Base-by-base conservation (phyloP, 257 asterid species). In the Nicotiana noctiflora region DNA sequence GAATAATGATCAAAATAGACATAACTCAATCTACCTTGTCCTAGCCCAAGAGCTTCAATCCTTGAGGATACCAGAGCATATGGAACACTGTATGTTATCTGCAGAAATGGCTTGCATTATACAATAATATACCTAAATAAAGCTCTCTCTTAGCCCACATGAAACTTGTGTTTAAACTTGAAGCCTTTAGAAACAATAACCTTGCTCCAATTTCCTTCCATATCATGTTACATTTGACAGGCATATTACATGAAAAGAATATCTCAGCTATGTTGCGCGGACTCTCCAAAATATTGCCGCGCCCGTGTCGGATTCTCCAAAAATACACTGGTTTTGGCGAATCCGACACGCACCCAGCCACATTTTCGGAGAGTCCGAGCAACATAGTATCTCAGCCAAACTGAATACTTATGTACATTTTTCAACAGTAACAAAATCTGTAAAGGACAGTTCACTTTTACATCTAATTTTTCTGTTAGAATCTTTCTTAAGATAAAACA, bases 51-150 rank as follows among this genome's bases (percentile, higher is more conserved):
- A 80, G 92, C 89, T 86, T 94, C 96, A 81, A 92, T 91, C 21
- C 91, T 93, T 34, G 96, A 81, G 51, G 97, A 86, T 60, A 94
- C 86, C 93, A 92, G 83, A 84, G 98, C 97, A 88, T 94, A 92
- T 31, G 98, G 98, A 66, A 94, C 96, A 86, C 97, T 94, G 80
- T 94, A 92, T 32, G 97, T 92, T 80, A 92, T 83, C 97, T 92
- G 92, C 91, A 85, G 81, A 79, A 83, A 70, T 77, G 44, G 53
- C 79, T 66, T 46, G 57, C 75, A 79, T 31, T 74, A 74, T 49
- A 74, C 79, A 74, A 27, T 74, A 25, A 49, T 49, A 25, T 49
- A 49, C 25, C 57, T 49, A 74, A 49, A 74, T 74, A 74, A 49
- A 74, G 61, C 79, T 74, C 62, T 23, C 60, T 74, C 79, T 23